These are phyloP conservation scores for Taiozyma onychis DNA, from an alignment of 1,139 yeast species.

Conservation along the genomic window DNA sequence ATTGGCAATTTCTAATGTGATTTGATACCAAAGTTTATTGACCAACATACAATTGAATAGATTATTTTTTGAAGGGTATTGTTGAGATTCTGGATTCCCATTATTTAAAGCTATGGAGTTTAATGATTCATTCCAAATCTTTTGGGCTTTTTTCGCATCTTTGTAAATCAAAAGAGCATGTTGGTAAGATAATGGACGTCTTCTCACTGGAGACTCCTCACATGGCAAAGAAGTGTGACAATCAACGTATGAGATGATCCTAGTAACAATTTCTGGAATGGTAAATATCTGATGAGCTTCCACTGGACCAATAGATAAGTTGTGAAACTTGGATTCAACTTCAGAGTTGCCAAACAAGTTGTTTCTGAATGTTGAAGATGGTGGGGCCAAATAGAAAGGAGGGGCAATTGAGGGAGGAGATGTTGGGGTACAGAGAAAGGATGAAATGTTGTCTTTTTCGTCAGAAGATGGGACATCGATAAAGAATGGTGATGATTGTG, in stretches of 20 bases:
- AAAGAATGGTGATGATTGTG: slow-evolving; percentile 3
- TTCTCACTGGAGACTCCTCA: slow-evolving; percentile 52
- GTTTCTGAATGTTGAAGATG: not conserved
- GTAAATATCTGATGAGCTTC: slow-evolving; percentile 46
- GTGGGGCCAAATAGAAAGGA: not conserved
- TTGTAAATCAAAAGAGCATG: slow-evolving; percentile 60
- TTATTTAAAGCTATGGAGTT: slow-evolving; percentile 9
- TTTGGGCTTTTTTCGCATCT: slow-evolving; percentile 42
- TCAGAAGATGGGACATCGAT: not conserved
- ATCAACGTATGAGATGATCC: slow-evolving; percentile 58
- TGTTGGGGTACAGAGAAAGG: slow-evolving; percentile 1
- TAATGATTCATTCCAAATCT: slow-evolving; percentile 39
- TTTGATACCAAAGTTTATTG: slow-evolving; percentile 56
- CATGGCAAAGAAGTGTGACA: slow-evolving; percentile 45
- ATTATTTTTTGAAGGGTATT: slow-evolving; percentile 18
- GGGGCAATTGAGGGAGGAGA: slow-evolving; percentile 1
- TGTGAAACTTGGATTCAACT: not conserved
- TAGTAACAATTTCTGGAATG: slow-evolving; percentile 70
- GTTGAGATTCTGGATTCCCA: slow-evolving; percentile 15
- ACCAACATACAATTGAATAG: slow-evolving; percentile 62
- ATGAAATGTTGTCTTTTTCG: not conserved
- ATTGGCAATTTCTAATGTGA: slow-evolving; percentile 50
- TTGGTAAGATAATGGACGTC: slow-evolving; percentile 60
- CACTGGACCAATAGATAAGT: not conserved
- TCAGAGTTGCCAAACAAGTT: not conserved